Conservation (phyloP, 2,329 filamentous ascomycete genomes). For the Massarina eburnea region DNA sequence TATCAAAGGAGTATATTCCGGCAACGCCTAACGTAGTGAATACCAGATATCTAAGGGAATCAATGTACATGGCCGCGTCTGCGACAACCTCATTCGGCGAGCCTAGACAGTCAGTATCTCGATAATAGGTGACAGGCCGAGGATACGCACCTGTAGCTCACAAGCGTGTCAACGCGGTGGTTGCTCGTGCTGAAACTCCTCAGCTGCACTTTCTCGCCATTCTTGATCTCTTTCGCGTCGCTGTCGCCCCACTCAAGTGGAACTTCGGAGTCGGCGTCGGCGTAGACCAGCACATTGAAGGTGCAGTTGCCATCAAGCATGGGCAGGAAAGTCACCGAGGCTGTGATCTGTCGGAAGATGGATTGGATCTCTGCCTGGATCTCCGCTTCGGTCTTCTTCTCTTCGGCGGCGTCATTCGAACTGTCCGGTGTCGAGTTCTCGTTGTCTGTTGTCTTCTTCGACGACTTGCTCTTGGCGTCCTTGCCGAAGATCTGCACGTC, state of each 20-base stretch:
- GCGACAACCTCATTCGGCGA: conserved; percentile 21
- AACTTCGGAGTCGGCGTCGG: conserved; percentile 93
- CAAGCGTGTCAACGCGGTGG: conserved; percentile 90
- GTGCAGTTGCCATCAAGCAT: conserved; percentile 94
- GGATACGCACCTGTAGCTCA: conserved; percentile 72
- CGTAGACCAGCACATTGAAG: conserved; percentile 98
- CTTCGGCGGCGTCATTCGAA: conserved; percentile 29
- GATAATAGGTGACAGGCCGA: not conserved
- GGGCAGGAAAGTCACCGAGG: conserved; percentile 93
- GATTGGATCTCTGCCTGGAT: conserved; percentile 96
- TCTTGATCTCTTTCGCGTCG: conserved; percentile 93
- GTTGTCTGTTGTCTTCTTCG: conserved; percentile 60
- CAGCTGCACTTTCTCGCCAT: conserved; percentile 92
- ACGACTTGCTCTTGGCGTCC: conserved; percentile 51
- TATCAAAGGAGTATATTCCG: too few relatives aligned
- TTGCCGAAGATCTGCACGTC: conserved; percentile 69
- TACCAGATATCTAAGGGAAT: not conserved
- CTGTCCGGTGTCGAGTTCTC: conserved; percentile 65
- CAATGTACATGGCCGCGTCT: not conserved
- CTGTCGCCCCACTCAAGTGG: conserved; percentile 98
- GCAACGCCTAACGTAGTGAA: too few relatives aligned
- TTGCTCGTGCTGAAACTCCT: conserved; percentile 94
- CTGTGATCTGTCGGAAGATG: conserved; percentile 96
- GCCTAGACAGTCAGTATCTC: conserved; percentile 18
- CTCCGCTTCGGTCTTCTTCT: conserved; percentile 86